Evolutionary conservation across 1,284 basidiomycete genomes (phyloP).

Genomic region (Trametes versicolor): DNA sequence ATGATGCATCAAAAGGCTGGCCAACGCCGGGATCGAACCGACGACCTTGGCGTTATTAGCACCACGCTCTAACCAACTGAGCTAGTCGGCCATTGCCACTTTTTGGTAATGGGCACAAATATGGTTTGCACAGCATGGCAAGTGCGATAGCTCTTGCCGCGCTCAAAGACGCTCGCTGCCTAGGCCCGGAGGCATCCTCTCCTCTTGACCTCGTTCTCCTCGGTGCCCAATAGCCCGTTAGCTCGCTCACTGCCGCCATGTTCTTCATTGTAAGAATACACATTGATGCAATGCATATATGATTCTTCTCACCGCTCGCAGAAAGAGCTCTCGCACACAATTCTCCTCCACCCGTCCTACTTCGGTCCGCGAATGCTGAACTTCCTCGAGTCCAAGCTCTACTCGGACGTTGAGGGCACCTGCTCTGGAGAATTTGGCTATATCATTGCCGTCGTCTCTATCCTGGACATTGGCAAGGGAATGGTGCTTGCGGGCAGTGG

Average conservation of each 20-base stretch:
- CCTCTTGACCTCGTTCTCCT: neutral
- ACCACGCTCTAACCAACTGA: slow-evolving; percentile 23
- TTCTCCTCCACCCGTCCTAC: slow-evolving; percentile 96
- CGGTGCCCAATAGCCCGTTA: too few species aligned
- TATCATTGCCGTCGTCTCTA: slow-evolving; percentile 95
- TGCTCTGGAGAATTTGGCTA: slow-evolving; percentile 97
- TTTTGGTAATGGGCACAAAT: too few species aligned
- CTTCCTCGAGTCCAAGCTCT: slow-evolving; percentile 93
- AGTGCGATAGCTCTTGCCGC: neutral
- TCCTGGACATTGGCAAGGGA: slow-evolving; percentile 90
- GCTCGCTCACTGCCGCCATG: slow-evolving; percentile 53
- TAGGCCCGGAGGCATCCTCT: neutral
- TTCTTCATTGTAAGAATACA: slow-evolving; percentile 77
- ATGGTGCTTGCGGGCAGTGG: slow-evolving; percentile 93
- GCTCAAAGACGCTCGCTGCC: too few species aligned
- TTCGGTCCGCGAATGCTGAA: slow-evolving; percentile 96
- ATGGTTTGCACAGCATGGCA: too few species aligned
- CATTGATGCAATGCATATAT: neutral
- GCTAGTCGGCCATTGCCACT: slow-evolving; percentile 20
- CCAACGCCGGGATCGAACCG: slow-evolving; percentile 22
- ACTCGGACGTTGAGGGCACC: slow-evolving; percentile 97
- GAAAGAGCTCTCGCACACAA: slow-evolving; percentile 96
- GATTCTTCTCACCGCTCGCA: slow-evolving; percentile 44
- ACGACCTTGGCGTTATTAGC: slow-evolving; percentile 23
- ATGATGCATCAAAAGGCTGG: slow-evolving; percentile 2